Conservation (phyloP, 345 rosid genomes). For the Linum lewisii region DNA sequence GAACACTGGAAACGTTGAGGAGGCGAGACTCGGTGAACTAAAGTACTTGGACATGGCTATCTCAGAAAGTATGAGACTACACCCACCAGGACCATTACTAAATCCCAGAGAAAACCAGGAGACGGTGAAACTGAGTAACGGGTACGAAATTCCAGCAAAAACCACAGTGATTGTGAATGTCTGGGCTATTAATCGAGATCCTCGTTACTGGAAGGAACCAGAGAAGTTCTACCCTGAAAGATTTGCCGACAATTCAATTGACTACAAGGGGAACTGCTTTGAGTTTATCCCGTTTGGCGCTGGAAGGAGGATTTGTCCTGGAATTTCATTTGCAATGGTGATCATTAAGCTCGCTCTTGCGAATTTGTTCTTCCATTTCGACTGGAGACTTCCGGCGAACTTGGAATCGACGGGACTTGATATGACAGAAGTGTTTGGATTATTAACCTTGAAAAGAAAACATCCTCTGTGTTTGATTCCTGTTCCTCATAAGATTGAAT, state of each 20-base stretch:
- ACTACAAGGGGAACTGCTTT: not conserved
- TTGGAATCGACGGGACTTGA: not conserved
- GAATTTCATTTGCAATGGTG: not conserved
- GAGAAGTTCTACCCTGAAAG: constrained; percentile 14
- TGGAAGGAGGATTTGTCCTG: not conserved
- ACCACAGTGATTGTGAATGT: constrained; percentile 8
- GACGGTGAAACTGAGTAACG: not conserved
- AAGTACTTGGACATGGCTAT: not conserved
- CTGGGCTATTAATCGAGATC: constrained; percentile 15
- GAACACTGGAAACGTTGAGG: not conserved
- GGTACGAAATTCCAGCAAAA: not conserved
- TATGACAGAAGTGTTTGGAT: not conserved
- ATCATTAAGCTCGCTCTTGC: not conserved
- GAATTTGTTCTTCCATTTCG: not conserved
- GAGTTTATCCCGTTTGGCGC: not conserved
- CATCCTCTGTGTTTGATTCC: not conserved
- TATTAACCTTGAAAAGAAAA: not conserved
- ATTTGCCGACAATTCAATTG: constrained; percentile 5
- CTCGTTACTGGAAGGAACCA: constrained; percentile 13
- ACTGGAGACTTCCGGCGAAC: not conserved
- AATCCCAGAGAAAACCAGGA: not conserved
- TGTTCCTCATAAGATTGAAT: too few species aligned
- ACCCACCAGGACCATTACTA: not conserved
- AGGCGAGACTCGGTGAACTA: too few species aligned
- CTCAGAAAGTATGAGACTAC: not conserved